phyloP scores from a whole-genome alignment of 768 basidiomycete genomes.

The Tylopilus vinaceipallidus region DNA sequence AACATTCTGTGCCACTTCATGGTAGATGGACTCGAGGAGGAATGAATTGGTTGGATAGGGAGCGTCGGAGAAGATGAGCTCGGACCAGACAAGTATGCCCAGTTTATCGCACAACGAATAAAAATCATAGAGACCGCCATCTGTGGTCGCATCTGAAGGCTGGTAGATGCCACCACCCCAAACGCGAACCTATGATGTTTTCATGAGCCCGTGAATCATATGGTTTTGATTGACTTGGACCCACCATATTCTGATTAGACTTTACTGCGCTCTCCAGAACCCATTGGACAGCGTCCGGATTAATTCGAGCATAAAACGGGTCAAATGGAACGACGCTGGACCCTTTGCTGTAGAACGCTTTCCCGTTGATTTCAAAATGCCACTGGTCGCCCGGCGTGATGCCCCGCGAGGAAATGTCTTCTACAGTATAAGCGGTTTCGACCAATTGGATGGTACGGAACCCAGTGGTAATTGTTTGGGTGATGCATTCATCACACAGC shows the following conservation, averaged over 20 bases:
- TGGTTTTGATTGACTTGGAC: too few relatives aligned
- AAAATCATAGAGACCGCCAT: constrained; percentile 51
- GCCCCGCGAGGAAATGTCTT: constrained; percentile 44
- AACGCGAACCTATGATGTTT: too few relatives aligned
- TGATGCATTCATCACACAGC: constrained; percentile 23
- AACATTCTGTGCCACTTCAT: constrained; percentile 49
- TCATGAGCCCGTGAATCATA: too few relatives aligned
- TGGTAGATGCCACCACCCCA: constrained; percentile 60
- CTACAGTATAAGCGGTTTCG: too few relatives aligned
- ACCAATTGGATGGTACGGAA: too few relatives aligned
- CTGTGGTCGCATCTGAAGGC: constrained; percentile 38
- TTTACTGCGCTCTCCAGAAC: too few relatives aligned
- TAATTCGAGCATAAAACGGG: constrained; percentile 54
- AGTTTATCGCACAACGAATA: constrained; percentile 59
- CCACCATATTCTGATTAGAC: too few relatives aligned
- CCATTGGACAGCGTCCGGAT: constrained; percentile 47
- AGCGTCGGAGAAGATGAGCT: constrained; percentile 44
- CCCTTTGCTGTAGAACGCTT: constrained; percentile 53
- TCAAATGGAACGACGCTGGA: too few relatives aligned
- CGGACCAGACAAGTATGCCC: constrained; percentile 60
- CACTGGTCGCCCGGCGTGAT: too few relatives aligned
- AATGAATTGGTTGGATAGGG: constrained; percentile 55
- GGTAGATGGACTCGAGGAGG: constrained; percentile 47
- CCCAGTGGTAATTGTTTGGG: too few relatives aligned
- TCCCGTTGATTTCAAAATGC: too few relatives aligned